phyloP scores from a whole-genome alignment of 768 basidiomycete species.

The Dentipellis fragilis region DNA sequence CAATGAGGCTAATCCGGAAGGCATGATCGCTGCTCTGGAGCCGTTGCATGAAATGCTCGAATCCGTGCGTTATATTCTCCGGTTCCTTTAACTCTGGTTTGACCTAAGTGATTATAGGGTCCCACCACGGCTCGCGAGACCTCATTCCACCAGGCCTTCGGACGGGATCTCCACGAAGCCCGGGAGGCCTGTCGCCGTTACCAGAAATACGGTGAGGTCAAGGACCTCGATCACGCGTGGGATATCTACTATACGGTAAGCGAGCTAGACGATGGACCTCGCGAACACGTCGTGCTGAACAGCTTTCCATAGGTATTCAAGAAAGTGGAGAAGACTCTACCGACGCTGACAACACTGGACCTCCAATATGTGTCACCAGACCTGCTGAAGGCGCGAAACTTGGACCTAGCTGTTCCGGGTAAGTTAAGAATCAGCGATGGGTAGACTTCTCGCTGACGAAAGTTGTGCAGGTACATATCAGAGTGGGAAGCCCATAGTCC shows the following conservation, averaged over 20 bases:
- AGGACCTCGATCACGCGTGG: conserved; percentile 95
- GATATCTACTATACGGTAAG: conserved; percentile 93
- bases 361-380: conserved; percentile 96
- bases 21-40: conserved; percentile 90
- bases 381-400: conserved; percentile 76
- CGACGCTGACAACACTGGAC: conserved; percentile 81
- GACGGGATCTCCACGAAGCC: conserved; percentile 85
- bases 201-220: conserved; percentile 75
- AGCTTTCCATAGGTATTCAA: conserved; percentile 67
- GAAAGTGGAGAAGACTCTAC: conserved; percentile 90
- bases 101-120: conserved; percentile 41
- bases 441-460: neutral
- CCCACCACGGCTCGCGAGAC: conserved; percentile 91
- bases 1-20: conserved; percentile 93
- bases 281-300: too few relatives aligned
- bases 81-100: neutral
- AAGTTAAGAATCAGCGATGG: conserved; percentile 12
- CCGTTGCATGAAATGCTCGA: conserved; percentile 91
- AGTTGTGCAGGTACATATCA: conserved; percentile 72
- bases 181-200: conserved; percentile 85
- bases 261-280: neutral
- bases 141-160: conserved; percentile 90
- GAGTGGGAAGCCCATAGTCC: conserved; percentile 73
- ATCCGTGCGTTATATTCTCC: conserved; percentile 37
- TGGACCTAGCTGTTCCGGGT: conserved; percentile 97